A percentile compares a stretch with the other conserved stretches of the same genome.
Conservation (phyloP, 108 stramenopile genomes). For the Skeletonema potamos region DNA sequence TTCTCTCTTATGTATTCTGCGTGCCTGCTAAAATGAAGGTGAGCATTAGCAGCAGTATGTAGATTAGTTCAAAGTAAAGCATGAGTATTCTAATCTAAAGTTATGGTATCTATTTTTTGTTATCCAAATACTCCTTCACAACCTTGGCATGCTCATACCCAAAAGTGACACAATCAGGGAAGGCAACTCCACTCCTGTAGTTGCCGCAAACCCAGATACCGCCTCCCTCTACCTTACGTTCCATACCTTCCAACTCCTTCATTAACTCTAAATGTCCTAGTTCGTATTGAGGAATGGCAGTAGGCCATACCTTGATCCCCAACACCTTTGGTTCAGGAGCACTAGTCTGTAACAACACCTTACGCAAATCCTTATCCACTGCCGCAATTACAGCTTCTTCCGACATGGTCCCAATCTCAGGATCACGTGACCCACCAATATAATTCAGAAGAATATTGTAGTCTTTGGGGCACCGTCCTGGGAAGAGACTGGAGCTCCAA, state of each 20-base stretch:
- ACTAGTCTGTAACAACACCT: slow-evolving; percentile 77
- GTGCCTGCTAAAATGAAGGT: too few relatives aligned
- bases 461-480: slow-evolving; percentile 84
- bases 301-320: slow-evolving; percentile 89
- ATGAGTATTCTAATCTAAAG: not conserved
- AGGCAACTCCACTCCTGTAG: slow-evolving; percentile 93
- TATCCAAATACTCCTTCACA: slow-evolving; percentile 62
- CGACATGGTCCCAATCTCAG: slow-evolving; percentile 77
- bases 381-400: slow-evolving; percentile 86
- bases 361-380: slow-evolving; percentile 86
- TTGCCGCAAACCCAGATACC: slow-evolving; percentile 93
- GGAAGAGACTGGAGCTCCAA: slow-evolving; percentile 94
- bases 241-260: slow-evolving; percentile 53
- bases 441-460: slow-evolving; percentile 92
- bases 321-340: slow-evolving; percentile 86
- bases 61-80: too few relatives aligned
- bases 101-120: not conserved
- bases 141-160: slow-evolving; percentile 87
- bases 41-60: too few relatives aligned
- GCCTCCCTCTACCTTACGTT: slow-evolving; percentile 33
- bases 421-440: slow-evolving; percentile 95
- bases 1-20: too few relatives aligned
- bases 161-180: slow-evolving; percentile 94
- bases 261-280: slow-evolving; percentile 80
- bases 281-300: slow-evolving; percentile 94